phyloP scores from a whole-genome alignment of 768 basidiomycete species.

The Mycena crocata region DNA sequence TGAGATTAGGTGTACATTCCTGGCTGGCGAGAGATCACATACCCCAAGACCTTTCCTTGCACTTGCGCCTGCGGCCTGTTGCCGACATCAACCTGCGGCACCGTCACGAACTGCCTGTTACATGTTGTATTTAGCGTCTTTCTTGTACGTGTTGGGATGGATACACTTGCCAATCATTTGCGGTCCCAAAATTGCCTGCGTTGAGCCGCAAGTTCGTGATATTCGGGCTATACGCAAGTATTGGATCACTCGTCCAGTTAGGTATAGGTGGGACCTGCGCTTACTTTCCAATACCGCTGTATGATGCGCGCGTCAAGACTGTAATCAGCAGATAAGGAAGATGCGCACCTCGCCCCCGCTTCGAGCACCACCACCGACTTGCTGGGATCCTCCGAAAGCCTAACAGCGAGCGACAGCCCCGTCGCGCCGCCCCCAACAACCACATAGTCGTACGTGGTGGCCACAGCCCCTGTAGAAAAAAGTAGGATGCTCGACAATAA shows the following conservation, averaged over 20 bases:
- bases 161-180: constrained; percentile 16
- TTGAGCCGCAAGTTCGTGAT: constrained; percentile 27
- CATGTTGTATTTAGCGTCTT: too few relatives aligned
- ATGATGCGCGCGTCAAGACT: background rate
- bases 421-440: constrained; percentile 20
- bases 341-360: constrained; percentile 13
- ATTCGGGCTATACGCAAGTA: constrained; percentile 4
- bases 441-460: constrained; percentile 18
- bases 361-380: constrained; percentile 12
- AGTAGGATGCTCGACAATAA: too few relatives aligned
- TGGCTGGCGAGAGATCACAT: background rate
- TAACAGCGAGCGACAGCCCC: constrained; percentile 17
- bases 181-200: constrained; percentile 17
- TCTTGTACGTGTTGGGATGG: background rate
- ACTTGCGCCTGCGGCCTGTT: constrained; percentile 17
- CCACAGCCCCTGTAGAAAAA: background rate
- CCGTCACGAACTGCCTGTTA: constrained; percentile 25
- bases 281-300: constrained; percentile 27
- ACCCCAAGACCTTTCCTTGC: constrained; percentile 23
- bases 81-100: constrained; percentile 13
- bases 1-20: background rate
- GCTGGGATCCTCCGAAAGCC: constrained; percentile 21
- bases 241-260: background rate
- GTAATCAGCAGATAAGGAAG: too few relatives aligned
- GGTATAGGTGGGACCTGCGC: background rate